Base-by-base conservation (phyloP, 768 basidiomycete species). In the Lyophyllum semitale region DNA sequence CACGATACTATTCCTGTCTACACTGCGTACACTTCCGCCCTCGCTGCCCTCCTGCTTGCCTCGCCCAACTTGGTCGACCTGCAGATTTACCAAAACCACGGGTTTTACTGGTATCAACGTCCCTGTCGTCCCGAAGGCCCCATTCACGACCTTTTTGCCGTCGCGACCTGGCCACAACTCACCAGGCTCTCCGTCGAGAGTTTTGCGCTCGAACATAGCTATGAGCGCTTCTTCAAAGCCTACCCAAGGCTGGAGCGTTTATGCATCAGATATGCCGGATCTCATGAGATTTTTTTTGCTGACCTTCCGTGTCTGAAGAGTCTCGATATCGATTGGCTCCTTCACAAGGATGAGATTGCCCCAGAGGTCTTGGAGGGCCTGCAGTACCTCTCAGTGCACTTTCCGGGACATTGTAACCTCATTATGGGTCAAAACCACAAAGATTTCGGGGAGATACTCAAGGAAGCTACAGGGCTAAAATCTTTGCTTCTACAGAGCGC, bases 221-320 rank as follows among this genome's bases (percentile, higher is more conserved):
- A 37, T 12, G 33, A 26, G 29, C 23, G 27, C 26, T 51, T 51
- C 38, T 51, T 51, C 23, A 25, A 8, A 3, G 6, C 11, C 23
- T 38, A 51, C 25, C 50, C 50, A 15, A 38, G 17, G n/a, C n/a
- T 51, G 2, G 50, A 51, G 40, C 15, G 18, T 15, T 38, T 51
- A 5, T 37, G 64, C 26, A 23, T 73, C 26, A 11, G 44, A 8
- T 4, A 18, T 29, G 8, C 4, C 17, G 3, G 3, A 3, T 20
- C 6, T 11, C 3, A 18, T 25, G n/a, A 15, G 9, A 8, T 46
- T n/a, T 4, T n/a, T n/a, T 27, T 46, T 15, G 17, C 23, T 7
- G 6, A 15, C 15, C 44, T 46, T n/a, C 44, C 23, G 11, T 7
- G 23, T 17, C 44, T 46, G 8, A 30, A 26, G 29, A 46, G 44